These are phyloP conservation scores for Parastagonospora nodorum DNA, from an alignment of 2,329 filamentous ascomycete species.

Conservation along the genomic window DNA sequence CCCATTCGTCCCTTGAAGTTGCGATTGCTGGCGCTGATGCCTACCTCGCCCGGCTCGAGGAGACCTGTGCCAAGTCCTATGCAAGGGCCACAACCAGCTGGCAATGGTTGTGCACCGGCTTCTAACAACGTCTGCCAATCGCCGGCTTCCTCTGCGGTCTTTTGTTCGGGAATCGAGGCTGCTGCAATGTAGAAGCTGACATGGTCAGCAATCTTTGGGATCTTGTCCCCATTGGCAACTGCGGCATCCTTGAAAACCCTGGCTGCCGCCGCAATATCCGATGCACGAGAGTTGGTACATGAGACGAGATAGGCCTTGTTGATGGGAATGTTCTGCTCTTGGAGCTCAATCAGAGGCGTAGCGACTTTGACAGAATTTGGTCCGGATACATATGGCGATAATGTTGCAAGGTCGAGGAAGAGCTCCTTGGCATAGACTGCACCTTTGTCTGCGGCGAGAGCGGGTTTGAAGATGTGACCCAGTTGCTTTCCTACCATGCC, in stretches of 20 bases:
- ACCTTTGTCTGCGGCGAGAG: conserved; percentile 71
- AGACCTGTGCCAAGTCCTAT: conserved; percentile 84
- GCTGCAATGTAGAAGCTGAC: conserved; percentile 91
- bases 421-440: conserved; percentile 84
- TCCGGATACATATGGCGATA: conserved; percentile 83
- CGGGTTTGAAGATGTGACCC: conserved; percentile 57
- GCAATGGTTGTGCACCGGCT: conserved; percentile 74
- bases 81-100: conserved; percentile 79
- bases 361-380: conserved; percentile 91
- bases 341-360: conserved; percentile 76
- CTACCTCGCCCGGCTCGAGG: conserved; percentile 82
- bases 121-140: conserved; percentile 85
- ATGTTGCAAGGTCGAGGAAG: conserved; percentile 79
- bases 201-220: conserved; percentile 72
- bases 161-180: conserved; percentile 78
- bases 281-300: conserved; percentile 84
- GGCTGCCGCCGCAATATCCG: conserved; percentile 81
- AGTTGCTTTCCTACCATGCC: conserved; percentile 42
- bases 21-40: conserved; percentile 81
- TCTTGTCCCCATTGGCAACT: conserved; percentile 60
- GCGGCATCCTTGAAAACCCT: conserved; percentile 82
- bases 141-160: conserved; percentile 75
- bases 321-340: conserved; percentile 73
- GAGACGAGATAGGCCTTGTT: conserved; percentile 87
- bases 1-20: conserved; percentile 96